phyloP scores from a whole-genome alignment of 2,329 filamentous ascomycete species.

The Exophiala oligosperma region DNA sequence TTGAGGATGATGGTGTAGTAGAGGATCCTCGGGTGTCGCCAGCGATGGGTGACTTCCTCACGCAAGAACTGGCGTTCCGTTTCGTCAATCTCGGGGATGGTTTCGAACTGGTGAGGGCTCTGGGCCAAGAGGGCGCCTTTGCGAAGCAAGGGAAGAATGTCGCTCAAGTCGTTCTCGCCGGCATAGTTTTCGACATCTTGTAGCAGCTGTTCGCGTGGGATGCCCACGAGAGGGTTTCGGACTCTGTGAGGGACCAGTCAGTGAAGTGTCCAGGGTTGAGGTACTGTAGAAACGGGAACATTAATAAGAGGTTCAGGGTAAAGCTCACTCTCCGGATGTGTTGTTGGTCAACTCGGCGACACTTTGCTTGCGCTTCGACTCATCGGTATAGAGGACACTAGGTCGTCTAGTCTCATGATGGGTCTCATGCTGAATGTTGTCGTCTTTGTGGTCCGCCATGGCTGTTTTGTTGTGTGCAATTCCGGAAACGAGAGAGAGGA shows the following conservation, averaged over 20 bases:
- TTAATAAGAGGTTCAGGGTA: not conserved
- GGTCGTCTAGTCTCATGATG: not conserved
- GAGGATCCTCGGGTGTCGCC: conserved; percentile 48
- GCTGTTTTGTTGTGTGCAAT: not conserved
- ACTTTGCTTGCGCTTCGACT: conserved; percentile 25
- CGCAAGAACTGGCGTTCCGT: conserved; percentile 43
- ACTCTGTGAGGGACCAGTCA: conserved; percentile 19
- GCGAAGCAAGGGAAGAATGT: conserved; percentile 59
- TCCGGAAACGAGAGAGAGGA: not conserved
- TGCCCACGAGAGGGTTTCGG: conserved; percentile 34
- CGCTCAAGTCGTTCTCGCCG: conserved; percentile 56
- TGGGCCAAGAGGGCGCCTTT: conserved; percentile 75
- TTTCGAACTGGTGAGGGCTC: conserved; percentile 63
- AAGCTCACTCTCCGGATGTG: conserved; percentile 36
- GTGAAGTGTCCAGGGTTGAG: not conserved
- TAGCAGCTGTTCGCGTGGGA: conserved; percentile 34
- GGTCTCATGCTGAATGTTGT: not conserved
- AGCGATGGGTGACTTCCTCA: conserved; percentile 48
- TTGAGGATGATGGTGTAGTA: conserved; percentile 52
- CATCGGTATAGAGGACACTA: not conserved
- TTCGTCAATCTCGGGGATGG: conserved; percentile 60
- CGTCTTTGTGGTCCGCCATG: not conserved
- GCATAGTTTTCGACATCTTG: conserved; percentile 43
- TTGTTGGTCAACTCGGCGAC: conserved; percentile 34
- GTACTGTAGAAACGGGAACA: no score